phyloP scores from a whole-genome alignment of 495 filamentous ascomycete species.

The Echria macrotheca region DNA sequence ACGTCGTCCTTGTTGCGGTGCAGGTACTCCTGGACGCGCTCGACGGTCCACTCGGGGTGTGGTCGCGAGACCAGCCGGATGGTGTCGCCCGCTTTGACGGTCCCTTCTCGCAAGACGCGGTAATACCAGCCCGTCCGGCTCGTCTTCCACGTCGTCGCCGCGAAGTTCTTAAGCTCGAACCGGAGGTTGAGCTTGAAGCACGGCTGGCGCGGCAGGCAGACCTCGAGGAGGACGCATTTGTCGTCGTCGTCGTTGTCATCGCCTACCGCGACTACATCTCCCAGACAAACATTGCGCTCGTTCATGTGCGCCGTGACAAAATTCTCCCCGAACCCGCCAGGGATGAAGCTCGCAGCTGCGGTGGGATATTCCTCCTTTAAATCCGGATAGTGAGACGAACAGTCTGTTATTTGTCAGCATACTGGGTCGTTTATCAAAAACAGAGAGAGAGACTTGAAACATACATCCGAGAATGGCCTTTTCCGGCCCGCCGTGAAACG shows the following conservation, averaged over 20 bases:
- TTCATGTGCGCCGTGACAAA: constrained; percentile 45
- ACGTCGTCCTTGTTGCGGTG: constrained; percentile 41
- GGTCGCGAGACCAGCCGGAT: constrained; percentile 39
- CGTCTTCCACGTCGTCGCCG: constrained; percentile 44
- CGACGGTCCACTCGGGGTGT: constrained; percentile 51
- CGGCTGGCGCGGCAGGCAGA: constrained; percentile 47
- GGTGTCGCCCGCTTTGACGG: constrained; percentile 42
- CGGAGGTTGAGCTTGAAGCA: constrained; percentile 56
- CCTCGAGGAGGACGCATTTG: constrained; percentile 21
- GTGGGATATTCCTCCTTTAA: constrained; percentile 43
- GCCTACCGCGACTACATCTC: constrained; percentile 43
- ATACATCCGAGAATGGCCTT: constrained; percentile 54
- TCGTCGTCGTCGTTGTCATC: too few relatives aligned
- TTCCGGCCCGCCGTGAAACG: constrained; percentile 49
- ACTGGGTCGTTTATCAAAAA: neutral
- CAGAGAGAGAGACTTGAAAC: constrained; percentile 3
- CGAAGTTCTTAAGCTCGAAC: constrained; percentile 50
- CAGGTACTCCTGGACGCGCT: constrained; percentile 50
- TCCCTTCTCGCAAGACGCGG: constrained; percentile 43
- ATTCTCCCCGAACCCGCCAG: constrained; percentile 56
- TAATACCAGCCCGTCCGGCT: constrained; percentile 54
- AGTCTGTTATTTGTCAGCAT: constrained; percentile 28
- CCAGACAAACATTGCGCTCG: constrained; percentile 54
- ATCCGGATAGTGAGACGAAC: constrained; percentile 45
- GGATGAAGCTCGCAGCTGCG: constrained; percentile 36